Evolutionary conservation across 148 eudicot species (phyloP), one percentile per base, ranked within the genome.

Genomic region (Heliosperma pusillum): DNA sequence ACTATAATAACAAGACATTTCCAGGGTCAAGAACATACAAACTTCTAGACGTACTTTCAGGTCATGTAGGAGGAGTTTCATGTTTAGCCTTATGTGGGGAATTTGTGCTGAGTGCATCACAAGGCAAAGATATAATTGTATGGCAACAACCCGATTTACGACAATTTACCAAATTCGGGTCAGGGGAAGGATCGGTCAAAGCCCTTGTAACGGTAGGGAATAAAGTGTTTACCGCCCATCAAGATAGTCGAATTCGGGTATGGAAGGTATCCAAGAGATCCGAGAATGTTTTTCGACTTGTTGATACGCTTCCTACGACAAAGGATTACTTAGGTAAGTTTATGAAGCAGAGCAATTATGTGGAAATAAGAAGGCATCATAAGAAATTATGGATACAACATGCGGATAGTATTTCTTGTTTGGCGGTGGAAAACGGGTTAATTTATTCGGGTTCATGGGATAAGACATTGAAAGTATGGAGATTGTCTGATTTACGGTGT

Each of bases 361-460:
- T 93, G 9, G 89, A 89, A 55, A 87, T 91, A 0, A 82, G 98
- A 47, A 64, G 98, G 65, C 86, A 93, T 71, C 98, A 91, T 56
- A 93, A 87, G 82, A 86, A 82, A 13, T 68, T 93, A 17, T 93
- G 98, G 98, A 91, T 93, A 7, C 91, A 93, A 58, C 98, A 91
- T 40, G 86, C 91, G 0, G 98, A 93, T 73, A 89, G 88, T 26
- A 89, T 93, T 1, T 89, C 98, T 4, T 93, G 98, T 58, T 80
- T 93, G 59, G 88, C 97, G 0, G 90, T 88, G 1, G 76, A 76
- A 0, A 80, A 81, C 4, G 95, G 92, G 56, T 72, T 91, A 21
- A 83, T 93, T 33, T 93, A 93, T 77, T 93, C 98, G 1, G 98
- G 98, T 3, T 93, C 98, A 0, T 93, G 98, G 98, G 98, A 93